phyloP scores from a whole-genome alignment of 2,329 filamentous ascomycete species.

The Pseudonectria buxi region DNA sequence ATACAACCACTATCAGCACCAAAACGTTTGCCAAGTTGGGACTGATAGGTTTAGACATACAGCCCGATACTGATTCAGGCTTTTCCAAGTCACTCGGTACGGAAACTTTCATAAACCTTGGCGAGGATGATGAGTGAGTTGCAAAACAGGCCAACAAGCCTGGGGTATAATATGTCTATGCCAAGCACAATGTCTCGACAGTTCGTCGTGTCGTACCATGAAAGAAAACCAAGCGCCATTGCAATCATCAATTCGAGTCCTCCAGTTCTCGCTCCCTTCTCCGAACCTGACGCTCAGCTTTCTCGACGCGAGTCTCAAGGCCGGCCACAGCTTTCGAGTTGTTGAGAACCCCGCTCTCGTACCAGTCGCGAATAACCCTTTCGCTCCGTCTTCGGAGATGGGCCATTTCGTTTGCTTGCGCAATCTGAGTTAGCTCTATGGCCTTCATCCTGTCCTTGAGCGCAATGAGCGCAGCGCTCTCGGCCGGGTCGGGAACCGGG shows the following conservation, averaged over 20 bases:
- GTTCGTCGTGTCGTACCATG: no score
- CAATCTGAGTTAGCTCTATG: conserved; percentile 52
- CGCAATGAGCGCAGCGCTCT: conserved; percentile 49
- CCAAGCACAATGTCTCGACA: no score
- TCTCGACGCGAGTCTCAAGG: conserved; percentile 60
- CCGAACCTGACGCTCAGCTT: conserved; percentile 58
- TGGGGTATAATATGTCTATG: no score
- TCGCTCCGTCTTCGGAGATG: conserved; percentile 59
- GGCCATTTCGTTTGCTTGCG: conserved; percentile 56
- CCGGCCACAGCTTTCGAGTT: conserved; percentile 64
- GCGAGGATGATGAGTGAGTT: no score
- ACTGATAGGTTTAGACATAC: no score
- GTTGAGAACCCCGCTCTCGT: conserved; percentile 63
- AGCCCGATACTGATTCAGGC: no score
- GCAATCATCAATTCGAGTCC: conserved; percentile 3
- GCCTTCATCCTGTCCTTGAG: conserved; percentile 57
- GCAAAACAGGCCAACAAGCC: no score
- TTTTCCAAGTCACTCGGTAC: no score
- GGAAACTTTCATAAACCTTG: no score
- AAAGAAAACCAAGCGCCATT: no score
- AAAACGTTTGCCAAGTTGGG: no score
- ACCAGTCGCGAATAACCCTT: conserved; percentile 60
- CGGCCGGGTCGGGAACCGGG: conserved; percentile 48
- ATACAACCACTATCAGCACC: no score
- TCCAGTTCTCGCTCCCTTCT: conserved; percentile 47